A percentile compares a stretch with the other conserved stretches of the same genome.
phyloP scores from a whole-genome alignment of 768 basidiomycete genomes.

The Boletus vermiculosoides region DNA sequence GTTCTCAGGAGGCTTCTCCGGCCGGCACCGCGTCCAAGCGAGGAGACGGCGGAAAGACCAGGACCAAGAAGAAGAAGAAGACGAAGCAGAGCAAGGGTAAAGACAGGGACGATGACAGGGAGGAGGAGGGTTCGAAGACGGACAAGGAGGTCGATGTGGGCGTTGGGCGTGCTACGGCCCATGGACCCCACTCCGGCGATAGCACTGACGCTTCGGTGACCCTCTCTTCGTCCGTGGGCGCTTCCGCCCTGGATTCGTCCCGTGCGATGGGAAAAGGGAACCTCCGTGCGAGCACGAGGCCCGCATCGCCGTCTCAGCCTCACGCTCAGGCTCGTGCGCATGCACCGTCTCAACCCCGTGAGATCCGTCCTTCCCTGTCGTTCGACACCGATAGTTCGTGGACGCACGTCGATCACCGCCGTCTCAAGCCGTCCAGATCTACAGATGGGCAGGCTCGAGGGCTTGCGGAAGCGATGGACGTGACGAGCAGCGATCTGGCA shows the following conservation, averaged over 20 bases:
- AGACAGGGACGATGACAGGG: not conserved
- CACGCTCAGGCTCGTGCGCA: constrained; percentile 14
- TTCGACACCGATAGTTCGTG: constrained; percentile 61
- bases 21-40: constrained; percentile 25
- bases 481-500: constrained; percentile 51
- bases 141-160: constrained; percentile 6
- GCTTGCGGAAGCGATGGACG: constrained; percentile 31
- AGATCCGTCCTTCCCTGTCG: constrained; percentile 18
- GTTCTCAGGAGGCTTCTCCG: not conserved
- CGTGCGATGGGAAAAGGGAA: constrained; percentile 1
- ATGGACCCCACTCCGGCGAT: constrained; percentile 10
- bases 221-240: not conserved
- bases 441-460: constrained; percentile 5
- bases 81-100: not conserved
- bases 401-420: constrained; percentile 64
- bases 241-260: not conserved
- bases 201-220: constrained; percentile 18
- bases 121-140: constrained; percentile 6
- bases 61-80: constrained; percentile 45
- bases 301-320: constrained; percentile 17
- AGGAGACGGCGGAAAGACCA: constrained; percentile 29
- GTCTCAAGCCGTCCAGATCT: constrained; percentile 10
- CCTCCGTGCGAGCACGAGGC: constrained; percentile 7
- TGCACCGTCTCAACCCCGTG: constrained; percentile 14
- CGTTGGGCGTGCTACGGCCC: not conserved